Percentiles rank a stretch among this genome's conserved stretches.
Evolutionary conservation across 371 early-diverging fungal species (phyloP).

Genomic region (Polyrhizophydium stewartii): DNA sequence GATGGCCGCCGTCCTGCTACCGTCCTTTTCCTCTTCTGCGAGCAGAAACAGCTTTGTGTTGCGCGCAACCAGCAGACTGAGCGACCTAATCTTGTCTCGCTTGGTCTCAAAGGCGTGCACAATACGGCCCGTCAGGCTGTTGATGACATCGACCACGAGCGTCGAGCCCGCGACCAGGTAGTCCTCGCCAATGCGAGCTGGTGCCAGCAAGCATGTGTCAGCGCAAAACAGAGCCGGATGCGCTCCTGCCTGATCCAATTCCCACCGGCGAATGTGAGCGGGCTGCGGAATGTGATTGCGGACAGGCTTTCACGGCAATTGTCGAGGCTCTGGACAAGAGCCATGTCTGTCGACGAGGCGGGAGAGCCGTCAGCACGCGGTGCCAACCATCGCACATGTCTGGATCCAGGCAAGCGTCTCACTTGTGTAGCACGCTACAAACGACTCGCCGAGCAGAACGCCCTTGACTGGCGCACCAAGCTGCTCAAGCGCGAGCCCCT

Average conservation of each 20-base stretch:
- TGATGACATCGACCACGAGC: conserved; percentile 39
- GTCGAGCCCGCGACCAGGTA: conserved; percentile 41
- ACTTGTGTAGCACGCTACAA: conserved; percentile 41
- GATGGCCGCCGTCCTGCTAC: conserved; percentile 19
- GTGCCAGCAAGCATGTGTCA: neutral
- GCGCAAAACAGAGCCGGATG: too few species aligned
- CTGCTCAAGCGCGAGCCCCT: conserved; percentile 19
- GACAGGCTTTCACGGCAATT: neutral
- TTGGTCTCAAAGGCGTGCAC: conserved; percentile 56
- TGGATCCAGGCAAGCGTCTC: conserved; percentile 11
- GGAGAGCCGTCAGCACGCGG: too few species aligned
- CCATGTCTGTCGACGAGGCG: neutral
- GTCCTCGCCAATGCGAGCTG: conserved; percentile 37
- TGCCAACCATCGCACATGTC: too few species aligned
- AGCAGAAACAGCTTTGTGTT: conserved; percentile 30
- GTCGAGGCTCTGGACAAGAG: neutral
- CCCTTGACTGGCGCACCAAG: conserved; percentile 31
- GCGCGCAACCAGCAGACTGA: conserved; percentile 27
- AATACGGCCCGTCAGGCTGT: conserved; percentile 38
- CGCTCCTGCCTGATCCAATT: too few species aligned
- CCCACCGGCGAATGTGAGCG: conserved; percentile 41
- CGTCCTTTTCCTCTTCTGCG: conserved; percentile 47
- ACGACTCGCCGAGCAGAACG: conserved; percentile 17
- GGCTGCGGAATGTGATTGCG: conserved; percentile 38
- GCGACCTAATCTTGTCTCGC: conserved; percentile 34